Evolutionary conservation across 768 basidiomycete genomes (phyloP), one percentile per base, ranked within the genome.

Genomic region (Pisolithus albus): DNA sequence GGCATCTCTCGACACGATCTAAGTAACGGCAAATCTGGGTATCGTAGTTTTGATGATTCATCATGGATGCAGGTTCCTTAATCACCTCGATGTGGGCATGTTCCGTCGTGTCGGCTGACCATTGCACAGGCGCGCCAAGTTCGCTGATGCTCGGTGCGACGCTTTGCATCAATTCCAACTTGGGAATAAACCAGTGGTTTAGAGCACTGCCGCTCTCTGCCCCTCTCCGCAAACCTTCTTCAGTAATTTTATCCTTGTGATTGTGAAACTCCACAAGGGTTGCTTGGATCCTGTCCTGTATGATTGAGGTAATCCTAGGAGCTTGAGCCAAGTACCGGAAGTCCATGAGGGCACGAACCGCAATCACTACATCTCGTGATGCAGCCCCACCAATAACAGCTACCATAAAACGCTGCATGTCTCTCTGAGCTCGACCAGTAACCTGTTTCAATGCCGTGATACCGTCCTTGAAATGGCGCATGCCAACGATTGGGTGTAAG

Each of bases 401-500:
- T 9, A 77, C 43, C 7, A 76, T 52, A 42, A 68, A 68, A 6
- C 56, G 50, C 51, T 76, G 64, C 1, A 75, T 57, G 26, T 76
- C 66, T 2, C 68, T 43, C 46, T 75, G 70, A 24, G 70, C 70
- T 9, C 64, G 34, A 0, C 74, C 71, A 23, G 70, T 70, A 1
- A 73, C 68, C 53, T 76, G 75, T 43, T 74, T 75, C 10, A 76
- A 50, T 9, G 57, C 56, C 4, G 66, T 72, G n/a, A 76, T 70
- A 0, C 75, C 71, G 8, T 69, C 60, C 9, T 56, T 53, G 47
- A 74, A 76, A 36, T 73, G 72, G 26, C 62, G 57, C 53, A 64
- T 67, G 4, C 71, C 71, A 15, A 40, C 54, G 15, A 50, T 23
- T 7, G 21, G 24, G 0, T 30, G 52, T 15, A 54, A 8, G 5